phyloP scores from a whole-genome alignment of 2,329 filamentous ascomycete genomes.

The Colletotrichum sp. region DNA sequence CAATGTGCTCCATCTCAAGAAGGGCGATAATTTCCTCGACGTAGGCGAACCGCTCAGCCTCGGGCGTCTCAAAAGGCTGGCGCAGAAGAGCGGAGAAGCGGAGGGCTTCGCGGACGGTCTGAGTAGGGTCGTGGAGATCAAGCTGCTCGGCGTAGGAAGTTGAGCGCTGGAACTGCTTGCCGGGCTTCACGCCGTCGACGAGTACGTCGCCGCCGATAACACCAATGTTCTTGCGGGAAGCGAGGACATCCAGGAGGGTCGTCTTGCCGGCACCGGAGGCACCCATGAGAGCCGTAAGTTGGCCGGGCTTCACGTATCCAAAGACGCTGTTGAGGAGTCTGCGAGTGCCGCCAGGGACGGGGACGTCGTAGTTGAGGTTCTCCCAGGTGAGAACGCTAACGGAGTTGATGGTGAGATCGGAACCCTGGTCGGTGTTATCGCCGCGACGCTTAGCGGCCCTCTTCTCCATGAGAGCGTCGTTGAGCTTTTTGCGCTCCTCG shows the following conservation, averaged over 20 bases:
- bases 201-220: constrained; percentile 62
- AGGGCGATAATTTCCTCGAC: constrained; percentile 66
- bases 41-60: constrained; percentile 61
- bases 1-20: constrained; percentile 63
- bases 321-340: constrained; percentile 60
- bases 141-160: constrained; percentile 69
- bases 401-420: constrained; percentile 62
- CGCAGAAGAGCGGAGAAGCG: constrained; percentile 67
- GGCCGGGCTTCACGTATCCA: constrained; percentile 78
- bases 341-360: constrained; percentile 59
- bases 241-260: constrained; percentile 79
- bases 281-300: constrained; percentile 82
- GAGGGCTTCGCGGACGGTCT: constrained; percentile 68
- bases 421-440: constrained; percentile 44
- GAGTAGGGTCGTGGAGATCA: constrained; percentile 65
- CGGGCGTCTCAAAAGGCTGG: constrained; percentile 58
- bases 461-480: constrained; percentile 65
- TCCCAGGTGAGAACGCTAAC: constrained; percentile 84
- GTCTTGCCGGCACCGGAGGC: constrained; percentile 88
- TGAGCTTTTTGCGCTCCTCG: constrained; percentile 69
- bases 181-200: constrained; percentile 61
- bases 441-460: constrained; percentile 58
- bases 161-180: constrained; percentile 64
- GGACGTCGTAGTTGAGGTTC: constrained; percentile 78
- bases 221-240: constrained; percentile 64